These are phyloP conservation scores for Triangularia setosa DNA, from an alignment of 2,329 filamentous ascomycete genomes.

Conservation along the genomic window DNA sequence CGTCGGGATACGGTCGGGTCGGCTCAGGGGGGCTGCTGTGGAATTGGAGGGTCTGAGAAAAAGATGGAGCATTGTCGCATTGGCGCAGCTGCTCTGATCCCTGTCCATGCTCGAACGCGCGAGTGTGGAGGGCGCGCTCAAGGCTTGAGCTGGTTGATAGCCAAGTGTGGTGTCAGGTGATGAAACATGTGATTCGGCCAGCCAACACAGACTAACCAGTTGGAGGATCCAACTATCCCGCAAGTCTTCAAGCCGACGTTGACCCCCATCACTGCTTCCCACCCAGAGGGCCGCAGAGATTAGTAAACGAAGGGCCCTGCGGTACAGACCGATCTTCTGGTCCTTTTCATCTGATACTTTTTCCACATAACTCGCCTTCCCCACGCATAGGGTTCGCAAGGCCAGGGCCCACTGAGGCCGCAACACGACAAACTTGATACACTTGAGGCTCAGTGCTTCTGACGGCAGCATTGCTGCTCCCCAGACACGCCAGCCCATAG, in stretches of 20 bases:
- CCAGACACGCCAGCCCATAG: too few relatives aligned
- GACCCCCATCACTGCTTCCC: background rate
- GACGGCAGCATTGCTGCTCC: too few relatives aligned
- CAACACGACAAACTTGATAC: background rate
- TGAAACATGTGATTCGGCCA: background rate
- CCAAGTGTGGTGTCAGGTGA: background rate
- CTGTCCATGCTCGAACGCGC: background rate
- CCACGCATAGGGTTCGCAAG: background rate
- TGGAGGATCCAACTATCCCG: background rate
- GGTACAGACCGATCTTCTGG: background rate
- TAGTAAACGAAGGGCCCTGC: background rate
- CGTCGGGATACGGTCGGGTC: background rate
- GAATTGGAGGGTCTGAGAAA: constrained; percentile 14
- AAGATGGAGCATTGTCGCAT: constrained; percentile 18
- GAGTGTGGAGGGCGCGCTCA: background rate
- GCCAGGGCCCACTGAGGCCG: background rate
- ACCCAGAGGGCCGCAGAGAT: background rate
- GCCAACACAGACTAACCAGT: background rate
- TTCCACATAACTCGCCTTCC: background rate
- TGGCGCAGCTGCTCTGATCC: constrained; percentile 9
- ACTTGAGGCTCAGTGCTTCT: background rate
- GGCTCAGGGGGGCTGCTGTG: constrained; percentile 18
- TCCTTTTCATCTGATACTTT: background rate
- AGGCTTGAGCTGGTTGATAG: background rate
- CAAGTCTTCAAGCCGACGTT: too few relatives aligned